phyloP scores from a whole-genome alignment of 2,329 filamentous ascomycete genomes.

The Talaromyces sp. region DNA sequence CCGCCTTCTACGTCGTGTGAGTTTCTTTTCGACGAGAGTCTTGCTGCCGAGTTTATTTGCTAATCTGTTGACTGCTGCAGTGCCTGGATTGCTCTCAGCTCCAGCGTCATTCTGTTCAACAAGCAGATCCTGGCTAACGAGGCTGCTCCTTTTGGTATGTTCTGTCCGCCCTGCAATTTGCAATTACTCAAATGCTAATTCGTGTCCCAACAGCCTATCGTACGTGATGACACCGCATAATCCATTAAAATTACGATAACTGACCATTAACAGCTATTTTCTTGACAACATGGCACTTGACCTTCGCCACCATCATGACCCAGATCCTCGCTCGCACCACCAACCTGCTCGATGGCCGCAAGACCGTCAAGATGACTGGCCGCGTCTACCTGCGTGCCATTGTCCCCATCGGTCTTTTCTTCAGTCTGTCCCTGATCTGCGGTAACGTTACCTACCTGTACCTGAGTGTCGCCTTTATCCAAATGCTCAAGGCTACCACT shows the following conservation, averaged over 20 bases:
- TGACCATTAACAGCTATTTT: conserved; percentile 43
- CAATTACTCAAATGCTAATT: conserved; percentile 10
- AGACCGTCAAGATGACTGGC: conserved; percentile 95
- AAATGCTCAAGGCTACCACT: conserved; percentile 98
- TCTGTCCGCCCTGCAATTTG: background rate
- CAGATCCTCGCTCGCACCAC: conserved; percentile 89
- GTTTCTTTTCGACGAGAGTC: conserved; percentile 8
- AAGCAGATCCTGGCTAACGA: conserved; percentile 79
- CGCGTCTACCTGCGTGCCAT: conserved; percentile 89
- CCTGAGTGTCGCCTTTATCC: conserved; percentile 92
- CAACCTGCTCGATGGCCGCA: conserved; percentile 82
- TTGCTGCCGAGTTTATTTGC: background rate
- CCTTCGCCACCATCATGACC: conserved; percentile 89
- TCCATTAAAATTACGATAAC: conserved; percentile 12
- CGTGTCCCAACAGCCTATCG: conserved; percentile 36
- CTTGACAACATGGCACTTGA: conserved; percentile 91
- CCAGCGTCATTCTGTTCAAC: conserved; percentile 96
- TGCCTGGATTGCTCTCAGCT: conserved; percentile 87
- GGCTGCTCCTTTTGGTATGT: conserved; percentile 73
- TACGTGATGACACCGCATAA: conserved; percentile 24
- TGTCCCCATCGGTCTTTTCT: conserved; percentile 90
- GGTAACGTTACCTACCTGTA: conserved; percentile 95
- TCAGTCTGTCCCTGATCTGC: conserved; percentile 92
- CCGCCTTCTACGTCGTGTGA: conserved; percentile 76
- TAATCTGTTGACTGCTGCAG: conserved; percentile 41